Percentiles rank a stretch among this genome's conserved stretches.
These are phyloP conservation scores for Cicer chorassanicum DNA, from an alignment of 306 rosid genomes.

Conservation along the genomic window DNA sequence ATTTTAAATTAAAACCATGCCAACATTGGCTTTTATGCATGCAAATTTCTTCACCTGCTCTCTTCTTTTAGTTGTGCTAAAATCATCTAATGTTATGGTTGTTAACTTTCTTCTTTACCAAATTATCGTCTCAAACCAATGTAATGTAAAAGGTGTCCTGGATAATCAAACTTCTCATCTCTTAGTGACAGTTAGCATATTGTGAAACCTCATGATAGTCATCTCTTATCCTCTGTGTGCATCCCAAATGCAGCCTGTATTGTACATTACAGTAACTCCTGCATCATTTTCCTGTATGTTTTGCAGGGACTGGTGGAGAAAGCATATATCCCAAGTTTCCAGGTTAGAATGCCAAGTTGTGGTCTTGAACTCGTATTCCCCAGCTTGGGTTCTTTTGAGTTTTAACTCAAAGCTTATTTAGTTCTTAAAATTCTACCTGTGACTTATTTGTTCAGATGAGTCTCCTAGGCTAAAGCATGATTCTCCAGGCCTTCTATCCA, in stretches of 20 bases:
- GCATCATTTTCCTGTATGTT: slow-evolving; percentile 36
- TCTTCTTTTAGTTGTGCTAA: slow-evolving; percentile 12
- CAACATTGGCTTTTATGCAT: slow-evolving; percentile 4
- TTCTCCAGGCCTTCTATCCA: slow-evolving; percentile 75
- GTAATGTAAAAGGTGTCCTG: background rate
- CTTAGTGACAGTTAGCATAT: background rate
- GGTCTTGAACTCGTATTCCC: background rate
- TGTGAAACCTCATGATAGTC: background rate
- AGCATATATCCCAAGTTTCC: slow-evolving; percentile 89
- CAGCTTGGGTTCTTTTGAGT: slow-evolving; percentile 4
- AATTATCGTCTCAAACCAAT: slow-evolving; percentile 6
- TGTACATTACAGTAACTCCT: background rate
- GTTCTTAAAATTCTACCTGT: slow-evolving; percentile 11
- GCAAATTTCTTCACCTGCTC: background rate
- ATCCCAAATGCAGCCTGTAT: slow-evolving; percentile 5
- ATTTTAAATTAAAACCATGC: slow-evolving; percentile 27
- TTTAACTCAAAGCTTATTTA: background rate
- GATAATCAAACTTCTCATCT: background rate
- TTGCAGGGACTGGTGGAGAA: slow-evolving; percentile 92
- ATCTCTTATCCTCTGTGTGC: slow-evolving; percentile 2
- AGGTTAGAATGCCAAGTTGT: slow-evolving; percentile 56
- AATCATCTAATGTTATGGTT: slow-evolving; percentile 25
- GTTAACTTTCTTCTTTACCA: background rate
- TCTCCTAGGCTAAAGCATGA: slow-evolving; percentile 78
- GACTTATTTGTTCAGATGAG: slow-evolving; percentile 70